Percentiles rank a stretch among this genome's conserved stretches.
Conservation (phyloP, 345 rosid genomes). For the Erysimum cheiranthoides region DNA sequence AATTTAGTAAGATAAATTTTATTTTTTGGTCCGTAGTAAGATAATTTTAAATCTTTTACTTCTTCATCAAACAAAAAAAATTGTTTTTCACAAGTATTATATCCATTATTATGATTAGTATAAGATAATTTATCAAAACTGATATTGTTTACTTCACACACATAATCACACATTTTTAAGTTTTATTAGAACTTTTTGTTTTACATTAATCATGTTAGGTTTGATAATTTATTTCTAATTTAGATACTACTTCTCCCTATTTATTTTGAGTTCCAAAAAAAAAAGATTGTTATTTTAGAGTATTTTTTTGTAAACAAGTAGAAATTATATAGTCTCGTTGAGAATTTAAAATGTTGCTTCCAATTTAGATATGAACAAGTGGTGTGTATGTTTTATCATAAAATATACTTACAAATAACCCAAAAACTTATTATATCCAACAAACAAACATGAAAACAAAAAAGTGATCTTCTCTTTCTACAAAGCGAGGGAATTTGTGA, state of each 20-base stretch:
- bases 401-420: constrained; percentile 25
- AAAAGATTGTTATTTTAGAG: too few relatives aligned
- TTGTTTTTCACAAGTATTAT: not conserved
- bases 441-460: constrained; percentile 19
- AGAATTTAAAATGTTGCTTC: not conserved
- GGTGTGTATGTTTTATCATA: constrained; percentile 32
- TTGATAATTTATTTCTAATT: not conserved
- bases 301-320: too few relatives aligned
- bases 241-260: too few relatives aligned
- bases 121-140: not conserved
- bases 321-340: too few relatives aligned
- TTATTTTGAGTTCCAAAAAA: too few relatives aligned
- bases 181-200: not conserved
- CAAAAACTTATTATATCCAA: constrained; percentile 30
- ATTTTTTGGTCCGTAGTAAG: not conserved
- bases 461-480: constrained; percentile 15
- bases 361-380: constrained; percentile 27
- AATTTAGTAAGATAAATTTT: not conserved
- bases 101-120: not conserved
- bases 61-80: constrained; percentile 20
- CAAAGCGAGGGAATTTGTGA: constrained; percentile 14
- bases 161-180: not conserved
- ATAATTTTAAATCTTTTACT: not conserved
- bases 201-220: constrained; percentile 1
- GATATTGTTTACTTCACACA: not conserved